These are phyloP conservation scores for Hypoxylon fragiforme DNA, from an alignment of 495 filamentous ascomycete genomes.

Conservation along the genomic window DNA sequence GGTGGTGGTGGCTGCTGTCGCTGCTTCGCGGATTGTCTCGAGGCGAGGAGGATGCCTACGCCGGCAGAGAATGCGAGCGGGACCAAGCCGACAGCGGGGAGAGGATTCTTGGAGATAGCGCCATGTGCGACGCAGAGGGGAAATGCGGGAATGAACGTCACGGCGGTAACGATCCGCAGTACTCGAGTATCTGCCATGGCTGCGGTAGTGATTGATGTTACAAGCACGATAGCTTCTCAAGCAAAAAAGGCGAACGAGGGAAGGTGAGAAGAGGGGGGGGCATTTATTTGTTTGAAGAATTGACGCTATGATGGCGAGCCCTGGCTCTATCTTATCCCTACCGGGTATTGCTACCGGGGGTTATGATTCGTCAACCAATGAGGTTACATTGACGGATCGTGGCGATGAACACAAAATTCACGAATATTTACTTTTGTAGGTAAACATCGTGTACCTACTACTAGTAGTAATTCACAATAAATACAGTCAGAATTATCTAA, in stretches of 20 bases:
- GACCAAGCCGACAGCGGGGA: slow-evolving; percentile 47
- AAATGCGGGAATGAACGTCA: slow-evolving; percentile 59
- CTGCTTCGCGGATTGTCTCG: slow-evolving; percentile 15
- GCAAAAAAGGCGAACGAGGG: neutral
- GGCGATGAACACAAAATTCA: no score
- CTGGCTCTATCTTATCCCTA: slow-evolving; percentile 20
- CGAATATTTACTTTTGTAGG: no score
- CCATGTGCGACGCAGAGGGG: slow-evolving; percentile 48
- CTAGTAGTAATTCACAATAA: no score
- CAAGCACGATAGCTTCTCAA: neutral
- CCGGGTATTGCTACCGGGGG: slow-evolving; percentile 14
- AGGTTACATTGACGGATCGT: slow-evolving; percentile 17
- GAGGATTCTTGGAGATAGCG: slow-evolving; percentile 38
- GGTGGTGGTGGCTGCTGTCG: slow-evolving; percentile 4
- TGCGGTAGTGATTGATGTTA: slow-evolving; percentile 2
- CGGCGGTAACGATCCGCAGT: slow-evolving; percentile 46
- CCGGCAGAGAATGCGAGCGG: slow-evolving; percentile 44
- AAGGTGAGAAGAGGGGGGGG: slow-evolving; percentile 7
- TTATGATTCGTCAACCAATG: slow-evolving; percentile 24
- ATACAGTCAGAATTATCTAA: no score
- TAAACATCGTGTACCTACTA: no score
- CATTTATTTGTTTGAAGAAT: neutral
- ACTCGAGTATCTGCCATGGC: slow-evolving; percentile 27
- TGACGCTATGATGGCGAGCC: slow-evolving; percentile 16
- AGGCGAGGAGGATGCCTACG: slow-evolving; percentile 34